These are phyloP conservation scores for Leishmania tarentolae DNA, from an alignment of 208 protist genomes.

Conservation along the genomic window DNA sequence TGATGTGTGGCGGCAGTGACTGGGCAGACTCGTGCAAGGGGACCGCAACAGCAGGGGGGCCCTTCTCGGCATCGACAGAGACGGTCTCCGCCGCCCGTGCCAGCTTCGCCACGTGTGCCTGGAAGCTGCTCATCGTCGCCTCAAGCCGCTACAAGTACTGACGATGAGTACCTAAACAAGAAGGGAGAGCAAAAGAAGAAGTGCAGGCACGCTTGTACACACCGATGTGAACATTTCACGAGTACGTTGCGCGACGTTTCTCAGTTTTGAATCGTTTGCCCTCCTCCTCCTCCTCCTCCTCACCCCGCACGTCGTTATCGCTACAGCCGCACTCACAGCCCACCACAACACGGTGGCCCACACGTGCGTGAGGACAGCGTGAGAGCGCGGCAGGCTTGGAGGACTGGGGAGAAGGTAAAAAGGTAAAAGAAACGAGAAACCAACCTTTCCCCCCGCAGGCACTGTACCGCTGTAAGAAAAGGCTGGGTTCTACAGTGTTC, in stretches of 20 bases:
- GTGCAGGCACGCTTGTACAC: background rate
- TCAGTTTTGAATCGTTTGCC: background rate
- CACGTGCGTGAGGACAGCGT: background rate
- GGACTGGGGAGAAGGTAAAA: background rate
- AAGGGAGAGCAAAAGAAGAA: background rate
- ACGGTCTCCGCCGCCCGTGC: slow-evolving; percentile 28
- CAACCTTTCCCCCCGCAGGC: background rate
- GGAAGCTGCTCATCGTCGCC: slow-evolving; percentile 23
- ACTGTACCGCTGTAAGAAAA: background rate
- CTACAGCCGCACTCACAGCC: background rate
- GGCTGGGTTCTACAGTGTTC: background rate
- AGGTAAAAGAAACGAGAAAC: slow-evolving; percentile 1
- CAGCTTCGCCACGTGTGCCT: slow-evolving; percentile 22
- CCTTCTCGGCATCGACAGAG: slow-evolving; percentile 1
- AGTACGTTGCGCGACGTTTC: background rate
- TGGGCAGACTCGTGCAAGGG: slow-evolving; percentile 55
- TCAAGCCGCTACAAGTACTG: background rate
- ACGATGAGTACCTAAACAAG: background rate
- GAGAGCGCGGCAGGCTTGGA: background rate
- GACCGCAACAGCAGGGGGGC: slow-evolving; percentile 1
- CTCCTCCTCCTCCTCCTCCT: background rate
- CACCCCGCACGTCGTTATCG: background rate
- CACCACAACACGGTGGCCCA: background rate
- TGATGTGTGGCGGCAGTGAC: slow-evolving; percentile 71
- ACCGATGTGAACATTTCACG: background rate